Percentiles rank a stretch among this genome's conserved stretches.
phyloP scores from a whole-genome alignment of 352 stramenopile species.

The Achlya hypogyna region DNA sequence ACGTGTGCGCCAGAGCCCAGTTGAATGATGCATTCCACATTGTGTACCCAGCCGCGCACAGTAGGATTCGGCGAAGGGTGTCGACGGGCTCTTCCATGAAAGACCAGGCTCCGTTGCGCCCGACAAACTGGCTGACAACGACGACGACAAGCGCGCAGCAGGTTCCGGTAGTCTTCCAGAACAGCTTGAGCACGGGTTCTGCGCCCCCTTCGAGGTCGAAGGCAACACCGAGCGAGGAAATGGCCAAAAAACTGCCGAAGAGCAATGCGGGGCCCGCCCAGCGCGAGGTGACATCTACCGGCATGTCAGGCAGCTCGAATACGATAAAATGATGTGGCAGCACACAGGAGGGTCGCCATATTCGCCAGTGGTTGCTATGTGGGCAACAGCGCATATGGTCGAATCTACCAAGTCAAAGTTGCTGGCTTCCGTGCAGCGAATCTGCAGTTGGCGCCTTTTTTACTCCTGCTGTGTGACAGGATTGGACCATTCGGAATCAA shows the following conservation, averaged over 20 bases:
- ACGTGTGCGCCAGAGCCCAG: conserved; percentile 67
- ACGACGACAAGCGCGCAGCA: conserved; percentile 41
- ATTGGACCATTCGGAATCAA: too few relatives aligned
- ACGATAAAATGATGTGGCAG: too few relatives aligned
- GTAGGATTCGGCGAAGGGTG: conserved; percentile 50
- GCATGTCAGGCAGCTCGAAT: too few relatives aligned
- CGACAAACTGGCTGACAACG: conserved; percentile 27
- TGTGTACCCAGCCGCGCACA: conserved; percentile 51
- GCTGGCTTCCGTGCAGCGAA: too few relatives aligned
- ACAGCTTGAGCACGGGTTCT: conserved; percentile 74
- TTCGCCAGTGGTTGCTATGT: too few relatives aligned
- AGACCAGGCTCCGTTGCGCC: conserved; percentile 18
- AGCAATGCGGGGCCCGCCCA: conserved; percentile 61
- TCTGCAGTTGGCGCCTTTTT: too few relatives aligned
- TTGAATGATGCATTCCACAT: conserved; percentile 78
- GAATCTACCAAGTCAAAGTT: too few relatives aligned
- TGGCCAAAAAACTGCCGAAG: conserved; percentile 51
- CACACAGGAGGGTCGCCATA: too few relatives aligned
- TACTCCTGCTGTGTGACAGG: too few relatives aligned
- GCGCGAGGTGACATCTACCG: background rate
- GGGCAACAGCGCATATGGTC: too few relatives aligned
- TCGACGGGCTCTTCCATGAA: conserved; percentile 44
- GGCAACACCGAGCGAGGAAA: conserved; percentile 65
- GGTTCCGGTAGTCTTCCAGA: conserved; percentile 67
- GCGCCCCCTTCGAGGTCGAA: conserved; percentile 59